Conservation (phyloP, 2,329 filamentous ascomycete species). For the Fusarium piperis region DNA sequence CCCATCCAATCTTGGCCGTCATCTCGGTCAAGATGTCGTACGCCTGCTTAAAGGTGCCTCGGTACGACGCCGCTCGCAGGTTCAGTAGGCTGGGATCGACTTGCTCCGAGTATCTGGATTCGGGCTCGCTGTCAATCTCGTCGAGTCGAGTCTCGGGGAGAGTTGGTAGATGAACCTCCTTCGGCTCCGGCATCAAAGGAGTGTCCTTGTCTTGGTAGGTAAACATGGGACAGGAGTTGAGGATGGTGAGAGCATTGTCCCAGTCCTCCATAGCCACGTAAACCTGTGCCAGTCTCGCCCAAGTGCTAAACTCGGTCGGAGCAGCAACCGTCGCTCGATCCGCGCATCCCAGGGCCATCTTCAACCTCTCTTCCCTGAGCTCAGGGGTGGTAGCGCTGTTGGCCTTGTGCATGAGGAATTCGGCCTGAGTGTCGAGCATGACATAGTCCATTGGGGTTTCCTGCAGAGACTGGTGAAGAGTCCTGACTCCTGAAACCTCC, state of each 20-base stretch:
- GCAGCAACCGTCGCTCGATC: conserved; percentile 95
- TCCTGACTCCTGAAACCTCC: conserved; percentile 92
- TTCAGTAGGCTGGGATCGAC: conserved; percentile 88
- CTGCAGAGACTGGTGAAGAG: conserved; percentile 88
- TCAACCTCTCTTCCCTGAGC: conserved; percentile 72
- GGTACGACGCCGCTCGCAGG: conserved; percentile 87
- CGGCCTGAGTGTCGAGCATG: conserved; percentile 91
- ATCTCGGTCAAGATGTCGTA: conserved; percentile 96
- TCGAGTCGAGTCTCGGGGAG: conserved; percentile 90
- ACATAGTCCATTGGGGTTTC: conserved; percentile 98
- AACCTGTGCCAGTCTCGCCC: conserved; percentile 92
- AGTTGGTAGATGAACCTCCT: conserved; percentile 86
- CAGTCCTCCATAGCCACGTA: conserved; percentile 96
- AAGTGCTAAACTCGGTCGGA: conserved; percentile 96
- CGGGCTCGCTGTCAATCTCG: conserved; percentile 93
- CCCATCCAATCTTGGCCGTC: conserved; percentile 97
- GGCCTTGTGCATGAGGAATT: conserved; percentile 90
- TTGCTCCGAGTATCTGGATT: conserved; percentile 82
- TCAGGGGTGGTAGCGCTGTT: conserved; percentile 62
- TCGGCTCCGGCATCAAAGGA: conserved; percentile 91
- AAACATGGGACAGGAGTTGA: conserved; percentile 99
- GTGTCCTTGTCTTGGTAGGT: conserved; percentile 99
- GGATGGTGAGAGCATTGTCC: conserved; percentile 92
- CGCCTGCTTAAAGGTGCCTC: conserved; percentile 94
- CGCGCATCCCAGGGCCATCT: conserved; percentile 90